phyloP scores from a whole-genome alignment of 306 rosid species.

The Carpinus fangiana region DNA sequence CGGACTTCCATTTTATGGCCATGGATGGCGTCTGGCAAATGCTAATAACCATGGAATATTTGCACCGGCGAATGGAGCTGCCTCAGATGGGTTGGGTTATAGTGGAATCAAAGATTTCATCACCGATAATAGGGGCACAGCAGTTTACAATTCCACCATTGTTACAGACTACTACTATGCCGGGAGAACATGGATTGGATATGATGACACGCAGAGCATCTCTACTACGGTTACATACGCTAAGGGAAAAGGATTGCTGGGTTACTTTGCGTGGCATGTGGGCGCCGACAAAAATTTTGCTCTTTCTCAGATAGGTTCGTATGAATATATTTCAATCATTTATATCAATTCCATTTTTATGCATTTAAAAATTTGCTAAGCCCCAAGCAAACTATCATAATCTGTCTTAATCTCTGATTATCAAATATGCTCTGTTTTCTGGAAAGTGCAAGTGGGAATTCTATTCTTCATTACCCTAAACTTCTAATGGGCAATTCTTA shows the following conservation, averaged over 20 bases:
- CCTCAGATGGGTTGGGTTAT: constrained; percentile 16
- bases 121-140: not conserved
- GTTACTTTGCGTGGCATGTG: constrained; percentile 46
- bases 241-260: constrained; percentile 29
- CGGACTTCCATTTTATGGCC: constrained; percentile 43
- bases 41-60: constrained; percentile 23
- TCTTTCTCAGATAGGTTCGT: constrained; percentile 25
- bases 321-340: not conserved
- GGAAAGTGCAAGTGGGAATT: no score
- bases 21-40: constrained; percentile 26
- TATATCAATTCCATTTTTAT: not conserved
- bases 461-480: no score
- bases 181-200: constrained; percentile 50
- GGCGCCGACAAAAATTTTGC: constrained; percentile 14
- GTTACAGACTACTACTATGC: constrained; percentile 35
- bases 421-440: no score
- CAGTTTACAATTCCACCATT: constrained; percentile 14
- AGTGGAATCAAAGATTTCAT: constrained; percentile 24
- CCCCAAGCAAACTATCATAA: not conserved
- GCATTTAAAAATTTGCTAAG: not conserved
- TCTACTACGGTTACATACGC: constrained; percentile 38
- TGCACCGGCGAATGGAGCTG: constrained; percentile 35
- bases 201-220: constrained; percentile 30
- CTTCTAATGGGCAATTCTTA: no score
- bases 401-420: not conserved